Conservation (phyloP, 1,284 basidiomycete genomes). For the Phylloporus sp. region DNA sequence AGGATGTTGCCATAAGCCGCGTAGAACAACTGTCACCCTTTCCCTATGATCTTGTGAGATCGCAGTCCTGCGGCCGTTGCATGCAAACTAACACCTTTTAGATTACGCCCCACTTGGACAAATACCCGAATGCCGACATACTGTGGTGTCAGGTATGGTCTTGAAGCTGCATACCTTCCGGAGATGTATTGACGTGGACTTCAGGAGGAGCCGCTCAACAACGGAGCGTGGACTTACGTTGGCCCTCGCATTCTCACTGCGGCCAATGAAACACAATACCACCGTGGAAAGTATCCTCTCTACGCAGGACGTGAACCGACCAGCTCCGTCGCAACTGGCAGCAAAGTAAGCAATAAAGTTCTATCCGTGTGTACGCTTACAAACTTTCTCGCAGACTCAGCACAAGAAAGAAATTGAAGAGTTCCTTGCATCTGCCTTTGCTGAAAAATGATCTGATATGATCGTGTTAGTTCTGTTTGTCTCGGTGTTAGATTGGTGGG, state of each 20-base stretch:
- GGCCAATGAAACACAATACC: conserved; percentile 85
- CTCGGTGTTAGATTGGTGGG: not conserved
- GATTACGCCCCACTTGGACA: conserved; percentile 90
- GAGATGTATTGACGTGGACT: conserved; percentile 13
- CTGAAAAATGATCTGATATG: conserved; percentile 28
- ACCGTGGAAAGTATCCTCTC: conserved; percentile 87
- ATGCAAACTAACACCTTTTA: conserved; percentile 38
- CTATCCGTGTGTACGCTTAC: not conserved
- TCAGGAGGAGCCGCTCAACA: conserved; percentile 89
- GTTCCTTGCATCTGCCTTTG: conserved; percentile 70
- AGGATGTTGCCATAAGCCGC: conserved; percentile 92
- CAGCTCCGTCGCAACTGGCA: conserved; percentile 89
- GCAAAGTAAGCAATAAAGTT: conserved; percentile 65
- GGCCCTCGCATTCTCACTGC: conserved; percentile 89
- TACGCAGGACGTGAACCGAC: conserved; percentile 90
- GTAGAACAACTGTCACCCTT: conserved; percentile 96
- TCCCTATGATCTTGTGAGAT: conserved; percentile 88
- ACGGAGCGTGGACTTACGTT: conserved; percentile 93
- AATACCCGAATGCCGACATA: conserved; percentile 93
- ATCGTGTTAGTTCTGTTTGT: conserved; percentile 1
- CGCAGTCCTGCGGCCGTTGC: not conserved
- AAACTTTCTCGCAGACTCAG: conserved; percentile 48
- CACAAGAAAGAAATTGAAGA: conserved; percentile 88
- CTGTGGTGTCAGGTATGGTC: conserved; percentile 84
- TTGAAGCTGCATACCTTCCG: not conserved